These are phyloP conservation scores for Candida taoyuanica DNA, from an alignment of 805 yeast genomes.

Conservation along the genomic window DNA sequence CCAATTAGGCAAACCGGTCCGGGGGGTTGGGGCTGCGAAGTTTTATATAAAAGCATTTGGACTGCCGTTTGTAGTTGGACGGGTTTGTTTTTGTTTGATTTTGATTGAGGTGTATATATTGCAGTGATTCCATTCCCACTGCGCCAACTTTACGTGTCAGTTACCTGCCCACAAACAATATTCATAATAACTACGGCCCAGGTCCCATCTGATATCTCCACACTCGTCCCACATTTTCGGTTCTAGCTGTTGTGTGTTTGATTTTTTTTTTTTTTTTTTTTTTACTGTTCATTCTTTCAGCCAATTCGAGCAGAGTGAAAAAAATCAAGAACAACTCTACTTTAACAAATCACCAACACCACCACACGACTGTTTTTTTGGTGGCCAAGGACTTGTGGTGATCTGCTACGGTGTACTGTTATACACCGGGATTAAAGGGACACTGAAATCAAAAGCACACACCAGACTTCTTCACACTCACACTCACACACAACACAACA, in stretches of 20 bases:
- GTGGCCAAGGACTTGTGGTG: too few relatives aligned
- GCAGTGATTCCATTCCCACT: too few relatives aligned
- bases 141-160: background rate
- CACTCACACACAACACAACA: background rate
- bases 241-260: too few relatives aligned
- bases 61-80: too few relatives aligned
- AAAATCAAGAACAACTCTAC: conserved; percentile 10
- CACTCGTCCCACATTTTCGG: too few relatives aligned
- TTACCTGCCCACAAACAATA: background rate
- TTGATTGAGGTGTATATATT: too few relatives aligned
- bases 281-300: conserved; percentile 11
- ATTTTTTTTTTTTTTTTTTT: too few relatives aligned
- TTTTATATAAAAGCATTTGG: too few relatives aligned
- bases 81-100: too few relatives aligned
- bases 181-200: background rate
- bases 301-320: conserved; percentile 23
- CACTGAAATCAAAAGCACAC: background rate
- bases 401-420: too few relatives aligned
- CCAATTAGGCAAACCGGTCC: conserved; percentile 1
- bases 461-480: background rate
- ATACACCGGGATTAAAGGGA: too few relatives aligned
- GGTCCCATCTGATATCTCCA: background rate
- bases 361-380: too few relatives aligned
- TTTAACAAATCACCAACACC: background rate
- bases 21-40: background rate